phyloP scores from a whole-genome alignment of 2,329 filamentous ascomycete species.

The Xylaria sp. region DNA sequence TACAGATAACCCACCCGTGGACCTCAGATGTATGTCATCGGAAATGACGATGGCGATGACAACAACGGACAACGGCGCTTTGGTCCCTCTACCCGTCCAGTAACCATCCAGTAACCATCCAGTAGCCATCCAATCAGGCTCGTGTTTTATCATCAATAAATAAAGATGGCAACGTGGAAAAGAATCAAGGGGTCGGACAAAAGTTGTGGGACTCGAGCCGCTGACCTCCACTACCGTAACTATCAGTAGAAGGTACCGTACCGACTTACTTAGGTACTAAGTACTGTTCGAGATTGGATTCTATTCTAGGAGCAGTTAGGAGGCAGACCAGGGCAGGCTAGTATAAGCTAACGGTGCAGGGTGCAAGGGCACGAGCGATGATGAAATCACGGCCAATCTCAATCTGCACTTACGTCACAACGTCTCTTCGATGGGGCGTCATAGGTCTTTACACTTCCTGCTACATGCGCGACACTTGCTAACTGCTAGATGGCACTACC shows the following conservation, averaged over 20 bases:
- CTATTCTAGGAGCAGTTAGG: constrained; percentile 8
- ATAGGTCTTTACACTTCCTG: neutral
- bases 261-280: neutral
- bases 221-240: neutral
- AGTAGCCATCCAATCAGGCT: neutral
- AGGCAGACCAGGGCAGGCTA: neutral
- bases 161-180: constrained; percentile 16
- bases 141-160: neutral
- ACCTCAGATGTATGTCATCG: no score
- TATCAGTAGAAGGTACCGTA: neutral
- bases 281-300: neutral
- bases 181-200: constrained; percentile 5
- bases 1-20: neutral
- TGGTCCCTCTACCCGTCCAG: neutral
- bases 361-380: constrained; percentile 21
- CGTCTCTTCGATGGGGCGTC: constrained; percentile 17
- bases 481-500: neutral
- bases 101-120: neutral
- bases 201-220: constrained; percentile 17
- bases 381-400: constrained; percentile 28
- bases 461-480: constrained; percentile 17
- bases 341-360: neutral
- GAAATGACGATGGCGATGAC: neutral
- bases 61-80: neutral
- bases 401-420: constrained; percentile 35